Conservation (phyloP, 371 early-diverging fungal species). For the Mortierella polycephala region DNA sequence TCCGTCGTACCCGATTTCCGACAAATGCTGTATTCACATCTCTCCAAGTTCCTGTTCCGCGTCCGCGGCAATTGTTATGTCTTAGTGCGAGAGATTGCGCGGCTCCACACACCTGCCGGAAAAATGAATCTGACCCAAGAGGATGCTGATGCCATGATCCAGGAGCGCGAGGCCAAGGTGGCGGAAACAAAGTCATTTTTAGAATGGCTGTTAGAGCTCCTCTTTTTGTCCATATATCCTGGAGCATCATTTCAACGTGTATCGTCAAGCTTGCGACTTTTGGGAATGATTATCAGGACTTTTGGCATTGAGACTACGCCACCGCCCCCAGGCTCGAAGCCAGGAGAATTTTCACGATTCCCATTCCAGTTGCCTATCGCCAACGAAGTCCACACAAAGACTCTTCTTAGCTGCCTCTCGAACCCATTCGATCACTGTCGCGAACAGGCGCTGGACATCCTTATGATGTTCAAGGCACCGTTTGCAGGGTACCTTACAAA, state of each 20-base stretch:
- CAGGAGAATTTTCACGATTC: conserved; percentile 59
- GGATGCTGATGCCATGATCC: conserved; percentile 22
- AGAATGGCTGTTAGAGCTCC: conserved; percentile 38
- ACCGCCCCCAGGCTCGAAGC: conserved; percentile 59
- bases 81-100: conserved; percentile 35
- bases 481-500: conserved; percentile 61
- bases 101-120: conserved; percentile 44
- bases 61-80: conserved; percentile 62
- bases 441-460: conserved; percentile 69
- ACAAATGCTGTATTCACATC: conserved; percentile 73
- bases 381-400: conserved; percentile 58
- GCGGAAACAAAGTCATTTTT: conserved; percentile 41
- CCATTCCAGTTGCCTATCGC: conserved; percentile 68
- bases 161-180: conserved; percentile 33
- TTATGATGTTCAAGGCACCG: conserved; percentile 68
- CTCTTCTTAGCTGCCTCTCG: conserved; percentile 67
- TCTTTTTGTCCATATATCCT: conserved; percentile 61
- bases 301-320: conserved; percentile 67
- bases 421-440: conserved; percentile 81
- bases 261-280: conserved; percentile 62
- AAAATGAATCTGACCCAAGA: conserved; percentile 37
- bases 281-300: conserved; percentile 59
- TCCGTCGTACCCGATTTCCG: conserved; percentile 83
- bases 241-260: conserved; percentile 74
- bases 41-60: conserved; percentile 67